These are phyloP conservation scores for Teunomyces tritomae DNA, from an alignment of 805 yeast species.

Conservation along the genomic window DNA sequence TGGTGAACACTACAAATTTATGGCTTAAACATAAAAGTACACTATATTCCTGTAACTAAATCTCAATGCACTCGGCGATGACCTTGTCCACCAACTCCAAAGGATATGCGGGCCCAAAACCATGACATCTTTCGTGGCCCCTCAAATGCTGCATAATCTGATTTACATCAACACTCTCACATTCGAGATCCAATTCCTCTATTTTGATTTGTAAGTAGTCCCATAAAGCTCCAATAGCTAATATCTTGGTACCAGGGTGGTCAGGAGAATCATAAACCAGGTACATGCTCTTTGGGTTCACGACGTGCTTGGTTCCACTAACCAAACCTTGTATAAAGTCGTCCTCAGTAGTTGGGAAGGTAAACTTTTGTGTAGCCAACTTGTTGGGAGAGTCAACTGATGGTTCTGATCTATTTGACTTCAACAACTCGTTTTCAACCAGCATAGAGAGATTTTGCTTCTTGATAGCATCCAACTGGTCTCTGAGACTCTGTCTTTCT, in stretches of 20 bases:
- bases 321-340: slow-evolving; percentile 33
- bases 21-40: slow-evolving; percentile 2
- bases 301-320: slow-evolving; percentile 21
- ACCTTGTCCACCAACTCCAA: slow-evolving; percentile 41
- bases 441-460: slow-evolving; percentile 55
- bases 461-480: slow-evolving; percentile 50
- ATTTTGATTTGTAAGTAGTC: slow-evolving; percentile 58
- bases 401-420: slow-evolving; percentile 23
- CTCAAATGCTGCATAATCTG: slow-evolving; percentile 55
- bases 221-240: slow-evolving; percentile 82
- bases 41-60: neutral
- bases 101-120: slow-evolving; percentile 70
- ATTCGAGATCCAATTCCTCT: slow-evolving; percentile 45
- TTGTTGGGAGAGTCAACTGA: neutral
- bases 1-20: neutral
- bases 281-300: slow-evolving; percentile 19
- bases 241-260: slow-evolving; percentile 45
- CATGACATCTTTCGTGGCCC: slow-evolving; percentile 77
- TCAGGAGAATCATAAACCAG: slow-evolving; percentile 36
- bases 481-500: slow-evolving; percentile 45
- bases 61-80: slow-evolving; percentile 17
- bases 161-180: slow-evolving; percentile 51
- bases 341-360: slow-evolving; percentile 33
- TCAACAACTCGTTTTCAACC: slow-evolving; percentile 60
- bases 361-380: slow-evolving; percentile 17